Evolutionary conservation across 2,329 filamentous ascomycete species (phyloP), one percentile per base, ranked within the genome.

Genomic region (Trichoderma brevicompactum): DNA sequence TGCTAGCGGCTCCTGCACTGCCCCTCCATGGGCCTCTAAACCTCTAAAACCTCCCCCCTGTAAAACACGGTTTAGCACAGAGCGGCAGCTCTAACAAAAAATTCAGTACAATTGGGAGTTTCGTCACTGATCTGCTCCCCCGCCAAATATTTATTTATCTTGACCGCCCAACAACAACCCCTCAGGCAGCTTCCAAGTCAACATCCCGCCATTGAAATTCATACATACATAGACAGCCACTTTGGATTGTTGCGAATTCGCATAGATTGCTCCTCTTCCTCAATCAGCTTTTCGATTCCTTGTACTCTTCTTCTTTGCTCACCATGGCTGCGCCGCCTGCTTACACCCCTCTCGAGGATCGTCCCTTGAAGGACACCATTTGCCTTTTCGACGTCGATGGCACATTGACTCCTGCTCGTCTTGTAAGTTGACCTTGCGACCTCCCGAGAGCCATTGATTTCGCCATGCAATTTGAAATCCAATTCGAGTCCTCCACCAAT

Each of bases 341-440:
- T 46, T 91, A 89, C 79, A 90, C 93, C 65, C 87, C 92, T 68
- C 87, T 98, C 70, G 86, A 89, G 77, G 84, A 94, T 73, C 92
- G 95, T 71, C 92, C 92, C 49, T 81, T 97, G 79, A 92, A 94
- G 82, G 92, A 95, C 84, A 98, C 94, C 70, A 91, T 99, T 79
- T 89, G 88, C 75, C 89, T 99, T 69, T 99, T 99, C 80, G 95
- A 99, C 80, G 95, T 99, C 67, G 95, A 99, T 77, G 92, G 87
- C 74, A 97, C 95, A 36, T 87, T 99, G 71, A 95, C 93, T 15
- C 90, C 88, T 48, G 89, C 95, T 52, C 88, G 95, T 70, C 84
- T 85, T 72, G 92, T 96, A 83, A 68, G 83, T 78, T 55, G 12
- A 6, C 17, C 40, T 6, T 17, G 3, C 46, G 12, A 38, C 7